Evolutionary conservation across 2,329 filamentous ascomycete species (phyloP), one percentile per base, ranked within the genome.

Genomic region (Chrysosporium queenslandicum): DNA sequence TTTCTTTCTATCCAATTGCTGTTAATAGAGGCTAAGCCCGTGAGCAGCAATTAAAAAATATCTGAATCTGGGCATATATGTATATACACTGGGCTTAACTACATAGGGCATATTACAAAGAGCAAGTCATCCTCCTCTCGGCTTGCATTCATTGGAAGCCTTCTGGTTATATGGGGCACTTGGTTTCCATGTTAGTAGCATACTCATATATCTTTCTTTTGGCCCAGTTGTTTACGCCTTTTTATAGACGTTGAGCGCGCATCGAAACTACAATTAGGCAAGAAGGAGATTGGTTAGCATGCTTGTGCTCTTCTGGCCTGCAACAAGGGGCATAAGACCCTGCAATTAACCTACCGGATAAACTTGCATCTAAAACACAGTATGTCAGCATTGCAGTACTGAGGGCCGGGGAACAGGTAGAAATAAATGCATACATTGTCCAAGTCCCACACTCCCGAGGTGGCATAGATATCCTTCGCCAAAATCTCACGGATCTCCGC

Each of bases 381-480:
- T 7, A 18, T 12, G 46, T 47, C 21, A 55, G 53, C 43, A 50
- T n/a, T 46, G 40, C 5, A 53, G 4, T 27, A 40, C 40, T 18
- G 43, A 12, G 30, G 11, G 1, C 11, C 36, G 6, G 14, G 16
- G n/a, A 16, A 8, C 11, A 8, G 18, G 16, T 27, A 42, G 27
- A 14, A 36, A 20, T 14, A 40, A 65, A 64, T 63, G 60, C 71
- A 61, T 57, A 66, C 80, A 61, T 85, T 85, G 32, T 82, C 78
- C 54, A 85, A 64, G 72, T 95, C 87, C 89, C 89, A 95, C 7
- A 94, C 88, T 0, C 82, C 86, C 40, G 69, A 75, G 55, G 71
- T 76, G 8, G 76, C 74, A 69, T 94, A 95, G 8, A 89, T 72
- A 70, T 95, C 89, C 46, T 79, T 75, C 66, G 78, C 79, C 43